These are phyloP conservation scores for Stephania cephalantha DNA, from an alignment of 164 flowering plant genomes.

Conservation along the genomic window DNA sequence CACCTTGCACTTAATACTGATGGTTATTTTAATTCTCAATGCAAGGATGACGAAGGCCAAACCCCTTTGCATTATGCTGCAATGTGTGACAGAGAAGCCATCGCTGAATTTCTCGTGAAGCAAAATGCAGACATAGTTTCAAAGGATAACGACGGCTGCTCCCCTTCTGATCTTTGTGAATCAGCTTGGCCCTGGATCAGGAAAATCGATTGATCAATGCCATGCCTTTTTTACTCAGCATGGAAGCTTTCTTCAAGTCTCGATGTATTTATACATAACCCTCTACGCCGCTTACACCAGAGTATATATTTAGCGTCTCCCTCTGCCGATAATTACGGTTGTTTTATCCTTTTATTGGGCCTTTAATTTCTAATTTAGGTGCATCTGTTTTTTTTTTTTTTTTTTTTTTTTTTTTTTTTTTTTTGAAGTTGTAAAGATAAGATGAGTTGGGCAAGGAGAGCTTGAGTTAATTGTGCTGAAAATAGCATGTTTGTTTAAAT, in stretches of 20 bases:
- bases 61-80: slow-evolving; percentile 90
- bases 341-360: background rate
- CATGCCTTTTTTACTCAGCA: background rate
- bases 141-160: slow-evolving; percentile 66
- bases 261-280: background rate
- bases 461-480: background rate
- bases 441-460: background rate
- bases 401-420: background rate
- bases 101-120: slow-evolving; percentile 77
- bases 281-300: background rate
- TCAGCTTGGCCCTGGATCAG: slow-evolving; percentile 66
- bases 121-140: slow-evolving; percentile 45
- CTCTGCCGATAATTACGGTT: background rate
- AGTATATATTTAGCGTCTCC: background rate
- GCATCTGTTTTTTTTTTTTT: background rate
- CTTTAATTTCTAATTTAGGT: background rate
- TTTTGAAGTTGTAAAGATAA: background rate
- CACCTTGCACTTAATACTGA: background rate
- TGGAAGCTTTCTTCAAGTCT: background rate
- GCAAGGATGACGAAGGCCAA: slow-evolving; percentile 87
- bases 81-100: slow-evolving; percentile 74
- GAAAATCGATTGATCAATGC: background rate
- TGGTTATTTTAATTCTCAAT: background rate
- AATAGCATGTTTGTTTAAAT: background rate
- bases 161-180: slow-evolving; percentile 57